Percentiles rank a stretch among this genome's conserved stretches.
Conservation (phyloP, 441 rosid genomes). For the Metrosideros polymorpha region DNA sequence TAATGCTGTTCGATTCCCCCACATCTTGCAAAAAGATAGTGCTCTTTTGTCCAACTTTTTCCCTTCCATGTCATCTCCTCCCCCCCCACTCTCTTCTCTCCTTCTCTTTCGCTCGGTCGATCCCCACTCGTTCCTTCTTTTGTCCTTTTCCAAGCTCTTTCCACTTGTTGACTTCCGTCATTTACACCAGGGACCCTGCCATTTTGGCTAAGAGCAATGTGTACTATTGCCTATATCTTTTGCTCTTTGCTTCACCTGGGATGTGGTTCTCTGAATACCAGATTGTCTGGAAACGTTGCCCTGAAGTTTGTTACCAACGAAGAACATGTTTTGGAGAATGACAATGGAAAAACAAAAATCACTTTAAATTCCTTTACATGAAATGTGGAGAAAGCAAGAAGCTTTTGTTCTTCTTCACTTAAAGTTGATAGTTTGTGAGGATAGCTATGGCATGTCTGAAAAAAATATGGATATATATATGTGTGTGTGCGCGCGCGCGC, state of each 20-base stretch:
- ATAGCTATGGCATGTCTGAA: background rate
- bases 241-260: background rate
- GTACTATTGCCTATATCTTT: background rate
- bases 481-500: too few species aligned
- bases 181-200: background rate
- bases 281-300: background rate
- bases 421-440: background rate
- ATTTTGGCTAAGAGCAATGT: background rate
- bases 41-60: constrained; percentile 6
- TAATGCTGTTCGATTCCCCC: constrained; percentile 50
- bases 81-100: background rate
- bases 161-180: background rate
- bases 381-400: background rate
- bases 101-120: background rate
- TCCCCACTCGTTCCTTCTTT: background rate
- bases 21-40: constrained; percentile 23
- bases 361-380: background rate
- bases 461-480: background rate
- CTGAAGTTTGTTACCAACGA: background rate
- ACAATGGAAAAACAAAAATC: background rate
- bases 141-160: background rate
- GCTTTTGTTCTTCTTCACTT: background rate
- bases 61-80: constrained; percentile 7
- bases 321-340: background rate
- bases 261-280: background rate